Base-by-base conservation (phyloP, 805 yeast species). In the Cyberlindnera euphorbiae region DNA sequence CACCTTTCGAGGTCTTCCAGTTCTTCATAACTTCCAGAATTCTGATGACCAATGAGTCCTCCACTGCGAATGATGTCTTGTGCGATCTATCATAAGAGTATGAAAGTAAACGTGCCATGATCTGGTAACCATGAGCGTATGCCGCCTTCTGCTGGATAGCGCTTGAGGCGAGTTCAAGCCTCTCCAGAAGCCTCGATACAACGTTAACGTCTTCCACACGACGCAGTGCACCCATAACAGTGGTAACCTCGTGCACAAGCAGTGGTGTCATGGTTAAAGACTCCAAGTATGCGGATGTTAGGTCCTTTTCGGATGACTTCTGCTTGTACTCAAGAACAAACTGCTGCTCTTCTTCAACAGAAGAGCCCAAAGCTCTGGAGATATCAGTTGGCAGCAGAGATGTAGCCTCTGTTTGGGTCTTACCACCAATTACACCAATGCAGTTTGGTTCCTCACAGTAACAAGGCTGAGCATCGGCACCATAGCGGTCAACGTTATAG, bases 401-500 rank as follows among this genome's bases (percentile, higher is more conserved):
- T 1, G 90, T 90, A 22, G 90, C 84, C 49, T 88, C 95, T 2
- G 97, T 88, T 63, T 93, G 98, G 3, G 96, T 90, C 60, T 88
- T 89, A 32, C 98, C 98, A 46, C 97, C 98, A 67, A 90, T 76
- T 47, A 82, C 81, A 23, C 97, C 96, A 28, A 87, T 71, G 71
- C 98, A 90, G 60, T 87, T 89, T 19, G 82, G 69, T 46, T 88
- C 94, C 4, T 95, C 96, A 64, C 98, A 90, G 60, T 83, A 84
- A 62, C 98, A 90, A 22, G 84, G 82, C 63, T 93, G 97, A 11
- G 94, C 87, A 40, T 79, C 81, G 2, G 97, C 95, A 21, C 98
- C 98, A 58, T 89, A 90, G 45, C 97, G 69, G 60, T 90, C 98
- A 23, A 93, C 97, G 53, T 90, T 90, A 60, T 90, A 90, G 49